Conservation (phyloP, 208 protist species). For the Trichomonas gallinae region DNA sequence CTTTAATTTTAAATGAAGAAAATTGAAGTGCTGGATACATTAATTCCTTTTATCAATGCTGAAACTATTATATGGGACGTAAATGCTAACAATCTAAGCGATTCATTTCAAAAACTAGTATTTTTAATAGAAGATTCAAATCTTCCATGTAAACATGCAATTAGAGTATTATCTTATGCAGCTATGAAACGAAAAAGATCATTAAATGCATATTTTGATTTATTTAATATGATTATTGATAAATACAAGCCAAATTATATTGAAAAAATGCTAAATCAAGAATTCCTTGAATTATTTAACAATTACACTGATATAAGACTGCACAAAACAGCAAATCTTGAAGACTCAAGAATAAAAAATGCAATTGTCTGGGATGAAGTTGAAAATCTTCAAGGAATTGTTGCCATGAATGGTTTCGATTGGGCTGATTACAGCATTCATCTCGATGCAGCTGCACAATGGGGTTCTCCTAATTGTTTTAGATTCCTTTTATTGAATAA, state of each 20-base stretch:
- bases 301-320: background rate
- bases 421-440: background rate
- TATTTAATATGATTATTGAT: background rate
- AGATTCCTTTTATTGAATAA: background rate
- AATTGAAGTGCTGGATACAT: too few species aligned
- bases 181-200: background rate
- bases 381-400: background rate
- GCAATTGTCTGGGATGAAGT: background rate
- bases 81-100: background rate
- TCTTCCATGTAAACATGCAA: background rate
- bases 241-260: background rate
- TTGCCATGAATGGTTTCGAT: background rate
- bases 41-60: too few species aligned
- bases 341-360: background rate
- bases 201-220: background rate
- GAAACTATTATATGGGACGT: background rate
- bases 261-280: background rate
- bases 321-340: background rate
- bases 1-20: too few species aligned
- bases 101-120: background rate
- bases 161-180: background rate
- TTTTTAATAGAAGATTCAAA: background rate
- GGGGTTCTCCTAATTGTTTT: background rate
- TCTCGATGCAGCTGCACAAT: background rate
- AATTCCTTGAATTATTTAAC: background rate